Percentiles rank a stretch among this genome's conserved stretches.
These are phyloP conservation scores for Phytophthora kernoviae DNA, from an alignment of 352 stramenopile genomes.

Conservation along the genomic window DNA sequence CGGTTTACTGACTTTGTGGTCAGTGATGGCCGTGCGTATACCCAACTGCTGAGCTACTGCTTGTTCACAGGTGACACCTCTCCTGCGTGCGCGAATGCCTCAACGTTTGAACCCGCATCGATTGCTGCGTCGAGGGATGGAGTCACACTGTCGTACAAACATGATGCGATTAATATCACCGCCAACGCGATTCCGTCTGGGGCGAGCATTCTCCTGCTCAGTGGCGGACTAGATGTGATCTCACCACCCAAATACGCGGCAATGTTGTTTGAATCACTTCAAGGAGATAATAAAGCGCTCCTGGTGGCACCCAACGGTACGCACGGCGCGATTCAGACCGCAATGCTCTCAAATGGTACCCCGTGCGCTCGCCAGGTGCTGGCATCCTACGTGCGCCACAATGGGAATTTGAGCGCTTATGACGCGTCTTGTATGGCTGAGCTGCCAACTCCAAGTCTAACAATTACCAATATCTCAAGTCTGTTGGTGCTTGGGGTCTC, in stretches of 20 bases:
- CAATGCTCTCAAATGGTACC: conserved; percentile 35
- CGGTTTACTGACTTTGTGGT: conserved; percentile 56
- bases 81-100: conserved; percentile 34
- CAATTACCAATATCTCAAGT: conserved; percentile 37
- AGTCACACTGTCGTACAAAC: conserved; percentile 41
- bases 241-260: conserved; percentile 51
- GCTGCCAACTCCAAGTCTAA: conserved; percentile 39
- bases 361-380: conserved; percentile 58
- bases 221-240: conserved; percentile 47
- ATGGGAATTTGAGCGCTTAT: conserved; percentile 48
- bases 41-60: conserved; percentile 61
- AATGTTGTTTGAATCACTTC: conserved; percentile 41
- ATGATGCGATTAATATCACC: conserved; percentile 27
- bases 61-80: conserved; percentile 57
- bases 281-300: conserved; percentile 49
- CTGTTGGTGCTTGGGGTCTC: conserved; percentile 46
- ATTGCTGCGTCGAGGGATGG: conserved; percentile 1
- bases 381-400: conserved; percentile 56
- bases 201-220: conserved; percentile 62
- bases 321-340: conserved; percentile 49
- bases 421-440: conserved; percentile 59
- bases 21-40: conserved; percentile 47
- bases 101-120: conserved; percentile 2
- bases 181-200: conserved; percentile 2
- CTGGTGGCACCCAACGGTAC: conserved; percentile 42